phyloP scores from a whole-genome alignment of 2,329 filamentous ascomycete species.

The Aspergillus phoenicis region DNA sequence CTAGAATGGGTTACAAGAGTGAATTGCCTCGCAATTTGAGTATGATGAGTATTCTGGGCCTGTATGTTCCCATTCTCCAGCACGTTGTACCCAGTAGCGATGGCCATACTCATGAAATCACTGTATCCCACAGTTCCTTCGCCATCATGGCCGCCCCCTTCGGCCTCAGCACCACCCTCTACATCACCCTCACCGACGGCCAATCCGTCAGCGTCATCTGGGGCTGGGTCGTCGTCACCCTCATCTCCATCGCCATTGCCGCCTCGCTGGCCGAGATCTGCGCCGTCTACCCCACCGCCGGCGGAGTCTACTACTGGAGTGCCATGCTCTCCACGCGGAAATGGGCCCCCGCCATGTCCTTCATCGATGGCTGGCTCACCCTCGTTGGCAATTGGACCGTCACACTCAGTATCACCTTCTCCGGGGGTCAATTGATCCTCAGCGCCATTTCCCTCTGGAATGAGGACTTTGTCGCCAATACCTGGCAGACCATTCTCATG shows the following conservation, averaged over 20 bases:
- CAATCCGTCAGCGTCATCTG: slow-evolving; percentile 70
- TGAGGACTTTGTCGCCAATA: slow-evolving; percentile 67
- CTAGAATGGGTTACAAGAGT: slow-evolving; percentile 67
- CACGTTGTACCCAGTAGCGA: neutral
- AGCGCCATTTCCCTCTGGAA: slow-evolving; percentile 70
- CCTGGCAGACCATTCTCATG: slow-evolving; percentile 70
- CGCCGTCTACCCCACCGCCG: slow-evolving; percentile 68
- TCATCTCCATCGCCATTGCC: slow-evolving; percentile 66
- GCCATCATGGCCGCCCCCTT: slow-evolving; percentile 75
- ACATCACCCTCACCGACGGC: slow-evolving; percentile 68
- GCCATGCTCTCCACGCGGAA: slow-evolving; percentile 67
- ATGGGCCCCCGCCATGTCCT: slow-evolving; percentile 68
- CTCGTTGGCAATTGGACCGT: slow-evolving; percentile 75
- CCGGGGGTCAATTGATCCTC: slow-evolving; percentile 69
- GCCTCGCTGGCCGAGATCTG: slow-evolving; percentile 70
- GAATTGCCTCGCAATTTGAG: slow-evolving; percentile 68
- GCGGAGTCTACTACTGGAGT: slow-evolving; percentile 72
- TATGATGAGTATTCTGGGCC: slow-evolving; percentile 69
- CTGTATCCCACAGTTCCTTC: slow-evolving; percentile 55
- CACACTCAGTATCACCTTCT: slow-evolving; percentile 69
- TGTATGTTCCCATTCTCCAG: slow-evolving; percentile 43
- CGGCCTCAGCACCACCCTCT: slow-evolving; percentile 68
- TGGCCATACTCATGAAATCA: neutral
- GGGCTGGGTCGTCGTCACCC: slow-evolving; percentile 68
- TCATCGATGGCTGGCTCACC: slow-evolving; percentile 72